phyloP scores from a whole-genome alignment of 345 rosid genomes.

The Euphorbia tirucalli region DNA sequence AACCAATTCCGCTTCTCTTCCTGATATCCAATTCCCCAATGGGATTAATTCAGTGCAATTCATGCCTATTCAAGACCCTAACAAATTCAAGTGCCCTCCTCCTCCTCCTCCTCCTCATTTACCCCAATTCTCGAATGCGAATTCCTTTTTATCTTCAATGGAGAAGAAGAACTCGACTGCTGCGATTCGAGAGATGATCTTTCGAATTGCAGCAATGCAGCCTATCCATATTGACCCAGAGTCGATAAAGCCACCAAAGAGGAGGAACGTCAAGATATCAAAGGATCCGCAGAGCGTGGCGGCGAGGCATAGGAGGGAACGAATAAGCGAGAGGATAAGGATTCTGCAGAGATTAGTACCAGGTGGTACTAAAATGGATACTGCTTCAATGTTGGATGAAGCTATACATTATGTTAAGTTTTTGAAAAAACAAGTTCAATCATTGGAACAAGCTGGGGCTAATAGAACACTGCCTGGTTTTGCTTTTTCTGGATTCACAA shows the following conservation, averaged over 20 bases:
- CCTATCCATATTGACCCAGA: constrained; percentile 88
- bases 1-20: constrained; percentile 2
- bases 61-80: constrained; percentile 1
- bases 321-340: constrained; percentile 86
- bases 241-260: constrained; percentile 76
- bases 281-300: constrained; percentile 97
- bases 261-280: constrained; percentile 83
- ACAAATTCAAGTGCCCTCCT: constrained; percentile 15
- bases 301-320: constrained; percentile 81
- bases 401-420: constrained; percentile 92
- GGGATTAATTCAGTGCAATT: constrained; percentile 17
- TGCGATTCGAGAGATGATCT: constrained; percentile 85
- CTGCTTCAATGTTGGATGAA: constrained; percentile 92
- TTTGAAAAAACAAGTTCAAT: constrained; percentile 77
- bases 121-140: constrained; percentile 23
- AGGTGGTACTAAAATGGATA: constrained; percentile 96
- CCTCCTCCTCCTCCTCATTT: too few relatives aligned
- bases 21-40: constrained; percentile 33
- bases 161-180: constrained; percentile 47
- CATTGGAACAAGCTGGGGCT: constrained; percentile 66
- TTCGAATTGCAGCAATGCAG: constrained; percentile 83
- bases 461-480: constrained; percentile 29
- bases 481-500: constrained; percentile 30
- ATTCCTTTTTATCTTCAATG: constrained; percentile 30
- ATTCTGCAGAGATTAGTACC: constrained; percentile 95